These are phyloP conservation scores for Plantago ovata DNA, from an alignment of 257 asterid genomes.

Conservation along the genomic window DNA sequence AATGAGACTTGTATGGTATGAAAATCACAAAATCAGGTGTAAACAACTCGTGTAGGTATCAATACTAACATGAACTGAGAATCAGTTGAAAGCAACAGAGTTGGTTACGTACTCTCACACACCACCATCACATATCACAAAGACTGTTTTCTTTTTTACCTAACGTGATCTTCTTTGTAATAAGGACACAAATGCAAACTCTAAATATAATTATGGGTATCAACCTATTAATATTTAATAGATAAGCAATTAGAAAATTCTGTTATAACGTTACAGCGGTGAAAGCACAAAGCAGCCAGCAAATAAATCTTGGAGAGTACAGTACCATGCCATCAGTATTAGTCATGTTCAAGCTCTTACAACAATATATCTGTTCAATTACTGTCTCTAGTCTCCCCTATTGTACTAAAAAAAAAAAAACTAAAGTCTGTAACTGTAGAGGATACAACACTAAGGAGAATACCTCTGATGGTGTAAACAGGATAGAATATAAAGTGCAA, in stretches of 20 bases:
- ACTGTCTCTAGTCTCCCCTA: not conserved
- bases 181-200: too few species aligned
- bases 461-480: not conserved
- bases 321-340: not conserved
- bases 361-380: conserved; percentile 1
- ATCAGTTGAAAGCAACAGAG: conserved; percentile 8
- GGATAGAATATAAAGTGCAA: conserved; percentile 6
- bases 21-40: conserved; percentile 10
- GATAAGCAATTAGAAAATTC: too few species aligned
- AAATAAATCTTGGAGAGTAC: conserved; percentile 6
- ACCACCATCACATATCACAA: too few species aligned
- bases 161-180: too few species aligned
- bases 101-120: too few species aligned
- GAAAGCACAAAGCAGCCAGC: not conserved
- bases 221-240: too few species aligned
- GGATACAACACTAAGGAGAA: not conserved
- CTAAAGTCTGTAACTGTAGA: not conserved
- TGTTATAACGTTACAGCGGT: too few species aligned
- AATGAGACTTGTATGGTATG: not conserved
- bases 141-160: too few species aligned
- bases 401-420: conserved; percentile 4
- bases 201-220: too few species aligned
- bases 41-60: not conserved
- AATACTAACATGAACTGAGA: not conserved
- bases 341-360: conserved; percentile 5